Evolutionary conservation across 257 asterid species (phyloP), one percentile per base, ranked within the genome.

Genomic region (Penstemon barbatus): DNA sequence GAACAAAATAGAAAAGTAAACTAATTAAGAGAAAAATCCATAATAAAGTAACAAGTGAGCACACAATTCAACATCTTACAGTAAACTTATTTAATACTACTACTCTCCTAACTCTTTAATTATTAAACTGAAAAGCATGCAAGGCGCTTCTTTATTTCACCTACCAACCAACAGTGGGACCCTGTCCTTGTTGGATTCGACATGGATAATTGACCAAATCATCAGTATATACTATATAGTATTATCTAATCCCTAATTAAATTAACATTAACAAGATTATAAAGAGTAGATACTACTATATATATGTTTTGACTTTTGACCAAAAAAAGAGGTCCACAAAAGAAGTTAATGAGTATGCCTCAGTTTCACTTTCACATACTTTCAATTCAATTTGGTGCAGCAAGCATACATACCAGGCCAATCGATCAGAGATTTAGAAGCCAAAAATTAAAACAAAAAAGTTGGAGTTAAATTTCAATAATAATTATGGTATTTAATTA

Each of bases 361-460:
- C 33, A 75, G 76, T 60, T 75, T 65, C 81, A 73, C 78, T 60
- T 75, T 65, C 81, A 73, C 78, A 61, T 72, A 8, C 13, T 58
- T 53, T 15, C 66, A 60, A 19, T 57, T 54, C 37, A 8, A 49
- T 61, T 57, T 67, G 78, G 68, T 60, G 67, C 38, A 57, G 33
- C 61, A 4, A 64, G 45, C 65, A 13, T 67, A 41, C n/a, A n/a
- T n/a, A n/a, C n/a, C n/a, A n/a, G n/a, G n/a, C 62, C 12, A n/a
- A 3, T 5, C 18, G 18, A 15, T 38, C 3, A 48, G 49, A 13
- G 15, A 15, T 13, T 44, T 19, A 70, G 43, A 70, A 70, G 65
- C 68, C 25, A 51, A 33, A 7, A 61, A 74, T n/a, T n/a, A n/a
- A n/a, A 38, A 63, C 37, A 51, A 77, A 74, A 63, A 74, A 51